Conservation (phyloP, 257 asterid species). For the Nyctanthes arbortristis region DNA sequence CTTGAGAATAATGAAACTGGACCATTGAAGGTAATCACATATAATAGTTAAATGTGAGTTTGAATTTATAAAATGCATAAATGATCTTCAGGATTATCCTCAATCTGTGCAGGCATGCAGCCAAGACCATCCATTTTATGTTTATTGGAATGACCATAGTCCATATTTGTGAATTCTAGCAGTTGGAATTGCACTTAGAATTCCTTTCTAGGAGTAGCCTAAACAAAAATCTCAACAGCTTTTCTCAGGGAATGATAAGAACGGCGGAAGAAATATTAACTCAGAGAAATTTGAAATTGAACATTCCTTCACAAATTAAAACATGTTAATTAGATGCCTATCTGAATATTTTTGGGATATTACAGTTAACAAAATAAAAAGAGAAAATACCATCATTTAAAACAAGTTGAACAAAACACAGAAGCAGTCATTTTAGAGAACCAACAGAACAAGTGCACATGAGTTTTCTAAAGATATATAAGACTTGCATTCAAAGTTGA, state of each 20-base stretch:
- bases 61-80: not conserved
- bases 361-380: not conserved
- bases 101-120: too few species aligned
- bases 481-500: not conserved
- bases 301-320: not conserved
- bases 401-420: not conserved
- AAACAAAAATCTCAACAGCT: not conserved
- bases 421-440: not conserved
- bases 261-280: not conserved
- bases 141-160: not conserved
- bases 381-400: not conserved
- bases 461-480: constrained; percentile 1
- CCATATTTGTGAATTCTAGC: not conserved
- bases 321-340: not conserved
- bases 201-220: not conserved
- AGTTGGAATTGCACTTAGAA: not conserved
- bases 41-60: not conserved
- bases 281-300: constrained; percentile 2
- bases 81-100: too few species aligned
- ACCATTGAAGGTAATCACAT: not conserved
- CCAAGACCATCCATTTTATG: too few species aligned
- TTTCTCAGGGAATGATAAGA: not conserved
- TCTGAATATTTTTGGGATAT: not conserved
- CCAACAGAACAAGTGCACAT: not conserved
- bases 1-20: not conserved